phyloP scores from a whole-genome alignment of 2,329 filamentous ascomycete species.

The Nigrograna mackinnonii region DNA sequence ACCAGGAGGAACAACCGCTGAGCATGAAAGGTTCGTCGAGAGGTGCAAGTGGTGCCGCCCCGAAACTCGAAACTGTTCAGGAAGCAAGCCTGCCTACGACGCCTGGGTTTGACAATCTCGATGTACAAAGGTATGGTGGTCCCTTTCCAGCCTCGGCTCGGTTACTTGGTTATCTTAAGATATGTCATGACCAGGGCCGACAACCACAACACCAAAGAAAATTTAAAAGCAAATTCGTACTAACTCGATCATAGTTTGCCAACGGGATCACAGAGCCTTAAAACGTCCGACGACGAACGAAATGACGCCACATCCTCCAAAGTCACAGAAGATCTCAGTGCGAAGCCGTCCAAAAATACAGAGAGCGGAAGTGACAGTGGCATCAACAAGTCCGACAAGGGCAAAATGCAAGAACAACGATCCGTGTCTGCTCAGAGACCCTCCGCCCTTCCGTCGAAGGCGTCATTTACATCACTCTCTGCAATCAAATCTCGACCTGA shows the following conservation, averaged over 20 bases:
- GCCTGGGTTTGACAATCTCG: slow-evolving; percentile 52
- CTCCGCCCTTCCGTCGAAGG: slow-evolving; percentile 59
- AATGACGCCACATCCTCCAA: slow-evolving; percentile 49
- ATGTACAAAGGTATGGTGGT: slow-evolving; percentile 28
- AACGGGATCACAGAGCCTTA: slow-evolving; percentile 8
- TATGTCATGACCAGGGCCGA: neutral
- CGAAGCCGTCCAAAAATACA: slow-evolving; percentile 37
- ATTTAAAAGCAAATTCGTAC: neutral
- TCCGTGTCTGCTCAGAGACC: slow-evolving; percentile 46
- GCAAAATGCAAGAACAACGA: slow-evolving; percentile 48
- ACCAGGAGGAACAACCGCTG: slow-evolving; percentile 40
- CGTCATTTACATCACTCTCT: slow-evolving; percentile 70
- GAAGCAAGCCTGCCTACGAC: slow-evolving; percentile 78
- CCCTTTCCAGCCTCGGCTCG: slow-evolving; percentile 17
- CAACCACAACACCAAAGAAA: neutral
- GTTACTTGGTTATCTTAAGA: slow-evolving; percentile 18
- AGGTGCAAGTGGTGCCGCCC: slow-evolving; percentile 59
- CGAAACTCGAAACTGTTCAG: slow-evolving; percentile 85
- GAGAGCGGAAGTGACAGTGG: slow-evolving; percentile 71
- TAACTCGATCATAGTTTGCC: slow-evolving; percentile 2
- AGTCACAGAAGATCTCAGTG: slow-evolving; percentile 51
- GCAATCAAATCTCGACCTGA: slow-evolving; percentile 71
- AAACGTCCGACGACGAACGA: slow-evolving; percentile 41
- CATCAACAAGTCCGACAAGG: slow-evolving; percentile 23
- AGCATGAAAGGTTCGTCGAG: slow-evolving; percentile 51